Percentiles rank a stretch among this genome's conserved stretches.
Evolutionary conservation across 495 filamentous ascomycete genomes (phyloP).

Genomic region (Neurospora tetraspora): DNA sequence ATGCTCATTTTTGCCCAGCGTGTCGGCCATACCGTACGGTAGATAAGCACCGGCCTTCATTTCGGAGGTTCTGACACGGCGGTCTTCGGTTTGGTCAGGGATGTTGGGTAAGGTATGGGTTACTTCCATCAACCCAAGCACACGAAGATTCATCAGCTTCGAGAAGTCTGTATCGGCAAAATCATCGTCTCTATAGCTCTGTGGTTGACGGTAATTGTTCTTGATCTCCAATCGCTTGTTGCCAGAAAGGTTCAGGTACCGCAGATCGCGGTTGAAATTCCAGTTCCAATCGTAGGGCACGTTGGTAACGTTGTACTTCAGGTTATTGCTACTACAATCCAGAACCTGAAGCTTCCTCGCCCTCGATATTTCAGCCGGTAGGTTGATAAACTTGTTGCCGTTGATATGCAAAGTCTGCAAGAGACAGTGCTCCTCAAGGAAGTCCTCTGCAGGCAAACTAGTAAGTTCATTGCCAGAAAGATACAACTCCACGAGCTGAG

Average conservation of each 20-base stretch:
- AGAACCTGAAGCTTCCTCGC: constrained; percentile 80
- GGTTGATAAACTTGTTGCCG: constrained; percentile 90
- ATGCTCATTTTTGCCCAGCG: constrained; percentile 86
- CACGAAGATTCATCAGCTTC: constrained; percentile 70
- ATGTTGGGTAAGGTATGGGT: constrained; percentile 80
- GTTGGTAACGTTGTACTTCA: constrained; percentile 99
- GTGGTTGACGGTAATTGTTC: constrained; percentile 19
- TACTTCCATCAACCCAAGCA: constrained; percentile 95
- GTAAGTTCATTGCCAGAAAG: constrained; percentile 92
- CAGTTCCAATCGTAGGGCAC: constrained; percentile 99
- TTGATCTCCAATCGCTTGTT: constrained; percentile 98
- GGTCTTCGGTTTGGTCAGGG: constrained; percentile 90
- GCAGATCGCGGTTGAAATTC: constrained; percentile 93
- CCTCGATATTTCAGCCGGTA: constrained; percentile 92
- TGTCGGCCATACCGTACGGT: constrained; percentile 96
- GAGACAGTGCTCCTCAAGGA: constrained; percentile 69
- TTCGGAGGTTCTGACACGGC: constrained; percentile 89
- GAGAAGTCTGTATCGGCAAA: constrained; percentile 82
- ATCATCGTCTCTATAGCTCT: constrained; percentile 43
- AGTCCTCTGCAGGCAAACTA: constrained; percentile 81
- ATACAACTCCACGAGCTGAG: constrained; percentile 80
- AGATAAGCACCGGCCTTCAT: constrained; percentile 69
- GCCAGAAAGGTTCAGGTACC: constrained; percentile 92
- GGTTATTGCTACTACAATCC: constrained; percentile 89
- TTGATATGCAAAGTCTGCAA: constrained; percentile 93